Percentiles rank a stretch among this genome's conserved stretches.
phyloP scores from a whole-genome alignment of 1,139 yeast species.

The Meyerozyma sp. region DNA sequence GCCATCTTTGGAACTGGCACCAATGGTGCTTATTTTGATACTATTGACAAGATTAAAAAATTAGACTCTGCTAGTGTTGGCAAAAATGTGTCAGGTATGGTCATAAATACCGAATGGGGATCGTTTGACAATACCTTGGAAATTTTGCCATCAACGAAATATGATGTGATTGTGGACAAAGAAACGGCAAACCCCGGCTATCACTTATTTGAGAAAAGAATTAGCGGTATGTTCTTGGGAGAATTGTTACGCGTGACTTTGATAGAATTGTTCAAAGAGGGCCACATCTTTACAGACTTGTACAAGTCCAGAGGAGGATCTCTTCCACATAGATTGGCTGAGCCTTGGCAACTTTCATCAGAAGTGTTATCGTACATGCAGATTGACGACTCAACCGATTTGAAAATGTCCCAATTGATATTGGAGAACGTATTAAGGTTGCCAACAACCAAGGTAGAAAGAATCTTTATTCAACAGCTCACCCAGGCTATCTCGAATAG shows the following conservation, averaged over 20 bases:
- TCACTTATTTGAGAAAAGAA: constrained; percentile 90
- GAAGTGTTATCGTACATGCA: constrained; percentile 80
- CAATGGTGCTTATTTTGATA: constrained; percentile 87
- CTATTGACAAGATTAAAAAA: constrained; percentile 64
- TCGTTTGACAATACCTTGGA: constrained; percentile 80
- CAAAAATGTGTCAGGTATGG: constrained; percentile 65
- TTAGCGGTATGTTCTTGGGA: constrained; percentile 91
- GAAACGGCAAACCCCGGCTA: constrained; percentile 78
- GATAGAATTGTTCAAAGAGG: constrained; percentile 57
- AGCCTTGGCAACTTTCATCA: constrained; percentile 76
- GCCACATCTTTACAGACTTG: constrained; percentile 50
- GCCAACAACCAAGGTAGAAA: constrained; percentile 64
- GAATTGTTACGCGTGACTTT: constrained; percentile 74
- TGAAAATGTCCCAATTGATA: constrained; percentile 60
- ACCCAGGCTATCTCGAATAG: constrained; percentile 78
- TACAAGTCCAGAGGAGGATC: constrained; percentile 46
- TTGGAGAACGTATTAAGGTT: constrained; percentile 60
- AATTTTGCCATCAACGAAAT: constrained; percentile 68
- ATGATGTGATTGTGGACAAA: constrained; percentile 64
- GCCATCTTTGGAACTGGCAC: constrained; percentile 96
- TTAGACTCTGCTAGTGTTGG: constrained; percentile 41
- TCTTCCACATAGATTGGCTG: constrained; percentile 61
- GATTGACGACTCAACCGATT: constrained; percentile 69
- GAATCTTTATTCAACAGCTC: constrained; percentile 61
- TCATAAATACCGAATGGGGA: constrained; percentile 96